Evolutionary conservation across 805 yeast genomes (phyloP).

Genomic region (Lipomyces spencermartinsiae): DNA sequence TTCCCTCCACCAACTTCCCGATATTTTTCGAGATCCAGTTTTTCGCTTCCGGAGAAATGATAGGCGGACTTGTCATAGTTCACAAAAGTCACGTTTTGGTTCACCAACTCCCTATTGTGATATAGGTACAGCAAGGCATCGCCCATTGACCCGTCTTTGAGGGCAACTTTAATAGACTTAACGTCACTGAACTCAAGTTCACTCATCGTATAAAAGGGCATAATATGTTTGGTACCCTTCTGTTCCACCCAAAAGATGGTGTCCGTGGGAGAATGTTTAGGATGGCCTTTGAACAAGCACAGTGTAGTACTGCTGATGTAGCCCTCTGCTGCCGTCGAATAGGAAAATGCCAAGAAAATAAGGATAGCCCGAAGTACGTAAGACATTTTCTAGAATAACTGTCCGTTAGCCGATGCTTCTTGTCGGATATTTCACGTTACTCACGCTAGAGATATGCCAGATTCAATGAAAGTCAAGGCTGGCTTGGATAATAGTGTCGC

Average conservation of each 20-base stretch:
- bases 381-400: no score
- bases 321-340: no score
- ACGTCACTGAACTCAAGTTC: background rate
- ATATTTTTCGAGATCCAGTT: background rate
- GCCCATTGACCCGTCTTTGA: background rate
- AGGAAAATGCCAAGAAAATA: no score
- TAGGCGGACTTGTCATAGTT: background rate
- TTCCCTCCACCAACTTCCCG: background rate
- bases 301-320: background rate
- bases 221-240: background rate
- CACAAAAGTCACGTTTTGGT: background rate
- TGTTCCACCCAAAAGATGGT: background rate
- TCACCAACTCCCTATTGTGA: background rate
- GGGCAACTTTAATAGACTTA: background rate
- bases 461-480: no score
- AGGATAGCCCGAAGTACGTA: no score
- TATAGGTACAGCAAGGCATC: background rate
- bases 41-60: background rate
- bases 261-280: background rate
- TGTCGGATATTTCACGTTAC: no score
- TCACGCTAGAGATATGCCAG: no score
- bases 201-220: background rate
- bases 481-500: no score
- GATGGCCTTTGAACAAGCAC: conserved; percentile 1
- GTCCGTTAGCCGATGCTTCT: no score